A percentile compares a stretch with the other conserved stretches of the same genome.
phyloP scores from a whole-genome alignment of 208 protist species.

The Crithidia expoeki region DNA sequence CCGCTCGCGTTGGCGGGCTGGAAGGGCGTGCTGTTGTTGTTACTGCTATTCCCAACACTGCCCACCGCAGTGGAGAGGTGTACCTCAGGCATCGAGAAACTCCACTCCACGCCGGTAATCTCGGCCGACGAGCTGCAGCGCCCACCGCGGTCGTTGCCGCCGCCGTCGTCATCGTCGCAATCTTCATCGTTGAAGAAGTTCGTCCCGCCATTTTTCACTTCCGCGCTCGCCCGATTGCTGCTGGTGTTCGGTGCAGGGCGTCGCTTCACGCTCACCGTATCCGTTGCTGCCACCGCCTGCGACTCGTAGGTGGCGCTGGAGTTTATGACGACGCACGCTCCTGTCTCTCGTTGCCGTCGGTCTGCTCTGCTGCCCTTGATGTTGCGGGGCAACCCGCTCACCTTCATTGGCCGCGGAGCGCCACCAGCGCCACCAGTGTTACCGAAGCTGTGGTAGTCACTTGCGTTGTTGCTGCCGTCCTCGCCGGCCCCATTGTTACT shows the following conservation, averaged over 20 bases:
- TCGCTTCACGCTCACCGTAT: neutral
- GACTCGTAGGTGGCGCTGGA: neutral
- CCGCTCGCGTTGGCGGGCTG: neutral
- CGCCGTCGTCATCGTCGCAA: neutral
- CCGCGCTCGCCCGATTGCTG: neutral
- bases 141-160: neutral
- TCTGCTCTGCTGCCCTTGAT: constrained; percentile 3
- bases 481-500: too few species aligned
- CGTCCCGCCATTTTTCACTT: neutral
- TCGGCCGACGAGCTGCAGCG: neutral
- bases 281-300: neutral
- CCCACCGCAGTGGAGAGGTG: neutral
- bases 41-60: neutral
- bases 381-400: neutral
- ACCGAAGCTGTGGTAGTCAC: neutral
- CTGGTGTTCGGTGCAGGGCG: neutral
- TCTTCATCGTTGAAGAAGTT: neutral
- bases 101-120: constrained; percentile 11
- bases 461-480: too few species aligned
- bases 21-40: neutral
- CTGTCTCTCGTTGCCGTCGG: neutral
- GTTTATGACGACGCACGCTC: neutral
- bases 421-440: neutral
- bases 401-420: neutral
- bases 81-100: constrained; percentile 25